These are phyloP conservation scores for Backusella macrospora DNA, from an alignment of 192 early-diverging fungal species.

Conservation along the genomic window DNA sequence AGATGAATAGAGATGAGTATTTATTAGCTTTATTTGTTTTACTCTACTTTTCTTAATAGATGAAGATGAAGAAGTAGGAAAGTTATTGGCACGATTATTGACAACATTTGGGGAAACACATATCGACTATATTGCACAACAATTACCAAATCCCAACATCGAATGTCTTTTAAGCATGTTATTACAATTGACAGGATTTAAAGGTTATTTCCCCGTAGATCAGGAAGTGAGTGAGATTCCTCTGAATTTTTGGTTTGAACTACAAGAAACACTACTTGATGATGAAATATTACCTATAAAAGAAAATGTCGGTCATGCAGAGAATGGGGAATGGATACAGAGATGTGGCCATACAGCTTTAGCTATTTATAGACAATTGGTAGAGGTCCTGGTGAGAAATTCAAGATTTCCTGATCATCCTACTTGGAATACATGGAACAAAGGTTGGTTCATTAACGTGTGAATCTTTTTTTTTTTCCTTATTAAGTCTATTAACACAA, in stretches of 20 bases:
- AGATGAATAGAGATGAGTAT: no score
- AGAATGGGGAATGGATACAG: constrained; percentile 20
- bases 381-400: constrained; percentile 58
- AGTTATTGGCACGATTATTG: constrained; percentile 51
- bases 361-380: constrained; percentile 53
- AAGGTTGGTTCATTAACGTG: constrained; percentile 34
- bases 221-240: constrained; percentile 72
- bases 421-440: constrained; percentile 58
- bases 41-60: constrained; percentile 30
- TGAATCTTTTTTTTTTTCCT: no score
- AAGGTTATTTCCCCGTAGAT: constrained; percentile 68
- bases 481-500: background rate
- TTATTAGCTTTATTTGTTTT: no score
- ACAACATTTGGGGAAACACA: constrained; percentile 62
- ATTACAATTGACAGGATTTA: constrained; percentile 68
- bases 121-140: constrained; percentile 50
- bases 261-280: constrained; percentile 72
- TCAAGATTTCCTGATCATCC: constrained; percentile 55
- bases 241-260: constrained; percentile 72
- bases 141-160: constrained; percentile 50
- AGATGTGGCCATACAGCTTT: constrained; percentile 41
- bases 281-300: constrained; percentile 39
- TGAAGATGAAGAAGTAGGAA: constrained; percentile 51
- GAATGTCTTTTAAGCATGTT: constrained; percentile 52
- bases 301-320: background rate